Conservation (phyloP, 2,329 filamentous ascomycete genomes). For the Microsporum audouinii region DNA sequence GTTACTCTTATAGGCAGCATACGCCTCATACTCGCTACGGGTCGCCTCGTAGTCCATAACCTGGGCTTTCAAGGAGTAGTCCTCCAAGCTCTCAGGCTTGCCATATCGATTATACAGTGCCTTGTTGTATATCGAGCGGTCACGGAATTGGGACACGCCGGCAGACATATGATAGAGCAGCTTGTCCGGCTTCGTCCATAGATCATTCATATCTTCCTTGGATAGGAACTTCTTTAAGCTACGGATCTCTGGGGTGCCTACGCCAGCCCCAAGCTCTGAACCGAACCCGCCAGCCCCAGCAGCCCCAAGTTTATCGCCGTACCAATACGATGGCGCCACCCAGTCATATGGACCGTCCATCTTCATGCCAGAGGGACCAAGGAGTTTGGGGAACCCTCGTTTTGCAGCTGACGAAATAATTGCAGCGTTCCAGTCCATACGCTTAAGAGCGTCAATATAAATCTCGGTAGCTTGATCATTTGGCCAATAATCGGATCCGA, state of each 20-base stretch:
- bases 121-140: slow-evolving; percentile 43
- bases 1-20: slow-evolving; percentile 40
- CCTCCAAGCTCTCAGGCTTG: slow-evolving; percentile 39
- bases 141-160: slow-evolving; percentile 44
- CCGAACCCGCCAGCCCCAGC: slow-evolving; percentile 48
- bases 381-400: slow-evolving; percentile 40
- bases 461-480: slow-evolving; percentile 44
- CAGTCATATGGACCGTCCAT: slow-evolving; percentile 58
- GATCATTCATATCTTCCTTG: slow-evolving; percentile 39
- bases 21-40: slow-evolving; percentile 48
- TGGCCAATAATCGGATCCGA: slow-evolving; percentile 55
- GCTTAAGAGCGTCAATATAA: slow-evolving; percentile 42
- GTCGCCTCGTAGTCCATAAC: slow-evolving; percentile 56
- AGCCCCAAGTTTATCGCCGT: slow-evolving; percentile 42
- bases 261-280: slow-evolving; percentile 50
- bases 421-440: slow-evolving; percentile 45
- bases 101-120: slow-evolving; percentile 45
- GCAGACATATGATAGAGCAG: slow-evolving; percentile 51
- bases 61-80: slow-evolving; percentile 50
- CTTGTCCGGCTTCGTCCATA: slow-evolving; percentile 46
- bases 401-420: slow-evolving; percentile 48
- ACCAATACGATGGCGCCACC: slow-evolving; percentile 57
- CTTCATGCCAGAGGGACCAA: slow-evolving; percentile 51
- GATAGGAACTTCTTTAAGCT: slow-evolving; percentile 47
- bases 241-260: slow-evolving; percentile 49